phyloP scores from a whole-genome alignment of 2,329 filamentous ascomycete genomes.

The Torrubiella hemipterigena region DNA sequence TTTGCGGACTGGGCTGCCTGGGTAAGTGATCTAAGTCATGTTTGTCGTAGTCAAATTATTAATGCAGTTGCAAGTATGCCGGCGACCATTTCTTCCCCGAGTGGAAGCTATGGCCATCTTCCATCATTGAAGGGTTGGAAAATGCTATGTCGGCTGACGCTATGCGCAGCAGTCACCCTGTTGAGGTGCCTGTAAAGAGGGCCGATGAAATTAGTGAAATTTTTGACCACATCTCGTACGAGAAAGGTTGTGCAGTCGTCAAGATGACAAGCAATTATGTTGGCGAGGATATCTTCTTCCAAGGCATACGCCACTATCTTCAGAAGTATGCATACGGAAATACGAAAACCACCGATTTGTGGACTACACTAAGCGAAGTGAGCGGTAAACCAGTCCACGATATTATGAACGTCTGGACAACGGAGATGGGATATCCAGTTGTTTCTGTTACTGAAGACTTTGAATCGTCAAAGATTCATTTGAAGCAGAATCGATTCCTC shows the following conservation, averaged over 20 bases:
- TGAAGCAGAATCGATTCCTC: conserved; percentile 93
- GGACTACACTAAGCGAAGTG: conserved; percentile 75
- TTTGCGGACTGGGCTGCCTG: conserved; percentile 49
- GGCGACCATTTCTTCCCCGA: conserved; percentile 94
- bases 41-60: too few relatives aligned
- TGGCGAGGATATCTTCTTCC: conserved; percentile 84
- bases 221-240: conserved; percentile 95
- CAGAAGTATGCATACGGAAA: conserved; percentile 97
- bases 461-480: conserved; percentile 62
- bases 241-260: conserved; percentile 89
- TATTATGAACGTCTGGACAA: conserved; percentile 95
- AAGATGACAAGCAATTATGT: conserved; percentile 96
- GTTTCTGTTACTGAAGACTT: conserved; percentile 63
- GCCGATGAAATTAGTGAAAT: conserved; percentile 97
- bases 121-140: conserved; percentile 86
- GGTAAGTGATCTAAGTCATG: too few relatives aligned
- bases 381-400: conserved; percentile 84
- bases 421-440: conserved; percentile 88
- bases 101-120: conserved; percentile 96
- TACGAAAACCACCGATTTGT: conserved; percentile 81
- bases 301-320: conserved; percentile 81
- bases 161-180: conserved; percentile 86
- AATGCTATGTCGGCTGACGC: conserved; percentile 81
- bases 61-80: too few relatives aligned
- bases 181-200: conserved; percentile 90